Evolutionary conservation across 345 rosid genomes (phyloP), one percentile per base, ranked within the genome.

Genomic region (Melastoma malabathricum): DNA sequence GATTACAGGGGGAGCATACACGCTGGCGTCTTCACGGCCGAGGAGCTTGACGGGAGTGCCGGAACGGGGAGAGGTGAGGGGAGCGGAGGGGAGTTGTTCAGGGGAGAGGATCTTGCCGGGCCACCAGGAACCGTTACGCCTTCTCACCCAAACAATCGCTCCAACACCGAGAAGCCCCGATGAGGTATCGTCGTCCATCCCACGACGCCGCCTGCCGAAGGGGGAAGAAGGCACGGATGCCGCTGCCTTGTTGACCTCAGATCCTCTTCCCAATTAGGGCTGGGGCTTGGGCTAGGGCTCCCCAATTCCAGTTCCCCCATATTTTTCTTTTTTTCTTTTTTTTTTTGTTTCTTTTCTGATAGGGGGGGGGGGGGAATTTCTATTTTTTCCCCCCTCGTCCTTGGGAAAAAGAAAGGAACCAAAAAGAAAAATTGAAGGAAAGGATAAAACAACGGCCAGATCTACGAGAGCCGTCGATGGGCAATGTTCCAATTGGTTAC

Each of bases 81-180:
- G 82, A 52, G 84, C 66, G 16, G 82, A 73, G 18, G 85, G 70
- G 45, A 88, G 83, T 75, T 93, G 97, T 18, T 85, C 94, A 1
- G 83, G 78, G 15, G 81, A 84, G 22, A 83, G 64, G 62, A 93
- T 93, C 76, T 69, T 85, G 44, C 97, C 99, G 0, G 99, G 99
- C 99, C 99, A 93, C 99, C 97, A 88, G 4, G 99, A 93, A 9
- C 99, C 99, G 43, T 93, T 93, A 71, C 99, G 85, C 67, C 97
- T 68, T 50, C 99, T 75, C 13, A 93, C 94, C 99, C 97, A 93
- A 29, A 93, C 99, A 58, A 93, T 84, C 51, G 96, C 77, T 18
- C 95, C 97, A 59, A 51, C 18, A 46, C 44, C 46, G 29, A 47
- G 46, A 55, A 44, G 41, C 43, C 41, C 41, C 41, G 41, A 34